phyloP scores from a whole-genome alignment of 257 asterid species.

The Ehretia macrophylla region DNA sequence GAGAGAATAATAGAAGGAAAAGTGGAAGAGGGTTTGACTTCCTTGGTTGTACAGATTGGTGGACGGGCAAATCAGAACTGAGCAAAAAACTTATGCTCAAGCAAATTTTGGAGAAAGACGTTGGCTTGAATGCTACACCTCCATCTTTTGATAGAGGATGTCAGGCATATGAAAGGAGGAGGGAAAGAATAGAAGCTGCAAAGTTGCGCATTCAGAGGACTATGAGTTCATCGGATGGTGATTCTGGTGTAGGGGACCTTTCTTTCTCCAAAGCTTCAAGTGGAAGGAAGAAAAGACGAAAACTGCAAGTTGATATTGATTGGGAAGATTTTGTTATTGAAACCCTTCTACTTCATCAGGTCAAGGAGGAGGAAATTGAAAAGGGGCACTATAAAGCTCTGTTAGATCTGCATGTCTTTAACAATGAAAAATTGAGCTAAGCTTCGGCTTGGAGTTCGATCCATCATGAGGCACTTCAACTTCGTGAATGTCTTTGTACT shows the following conservation, averaged over 20 bases:
- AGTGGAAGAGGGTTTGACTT: slow-evolving; percentile 24
- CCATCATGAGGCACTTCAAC: background rate
- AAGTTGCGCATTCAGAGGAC: slow-evolving; percentile 61
- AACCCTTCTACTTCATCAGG: slow-evolving; percentile 76
- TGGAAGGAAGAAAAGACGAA: slow-evolving; percentile 37
- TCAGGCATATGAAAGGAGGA: slow-evolving; percentile 40
- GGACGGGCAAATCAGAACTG: slow-evolving; percentile 78
- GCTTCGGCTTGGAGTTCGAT: background rate
- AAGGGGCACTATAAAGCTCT: slow-evolving; percentile 70
- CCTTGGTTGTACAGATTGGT: slow-evolving; percentile 56
- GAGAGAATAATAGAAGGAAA: slow-evolving; percentile 20
- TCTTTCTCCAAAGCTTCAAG: slow-evolving; percentile 21
- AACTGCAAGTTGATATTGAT: slow-evolving; percentile 36
- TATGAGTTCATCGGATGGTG: slow-evolving; percentile 39
- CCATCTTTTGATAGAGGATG: slow-evolving; percentile 69
- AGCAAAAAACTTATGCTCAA: slow-evolving; percentile 67
- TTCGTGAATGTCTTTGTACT: background rate
- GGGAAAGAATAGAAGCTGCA: slow-evolving; percentile 61
- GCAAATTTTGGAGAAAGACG: slow-evolving; percentile 63
- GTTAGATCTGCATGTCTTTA: slow-evolving; percentile 73
- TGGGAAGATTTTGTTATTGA: slow-evolving; percentile 88
- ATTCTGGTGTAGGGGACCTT: slow-evolving; percentile 9
- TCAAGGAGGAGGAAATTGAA: slow-evolving; percentile 71
- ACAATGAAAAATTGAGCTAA: slow-evolving; percentile 17
- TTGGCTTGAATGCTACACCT: slow-evolving; percentile 60